Evolutionary conservation across 2,329 filamentous ascomycete genomes (phyloP), one percentile per base, ranked within the genome.

Genomic region (Trichophaea hybrida): DNA sequence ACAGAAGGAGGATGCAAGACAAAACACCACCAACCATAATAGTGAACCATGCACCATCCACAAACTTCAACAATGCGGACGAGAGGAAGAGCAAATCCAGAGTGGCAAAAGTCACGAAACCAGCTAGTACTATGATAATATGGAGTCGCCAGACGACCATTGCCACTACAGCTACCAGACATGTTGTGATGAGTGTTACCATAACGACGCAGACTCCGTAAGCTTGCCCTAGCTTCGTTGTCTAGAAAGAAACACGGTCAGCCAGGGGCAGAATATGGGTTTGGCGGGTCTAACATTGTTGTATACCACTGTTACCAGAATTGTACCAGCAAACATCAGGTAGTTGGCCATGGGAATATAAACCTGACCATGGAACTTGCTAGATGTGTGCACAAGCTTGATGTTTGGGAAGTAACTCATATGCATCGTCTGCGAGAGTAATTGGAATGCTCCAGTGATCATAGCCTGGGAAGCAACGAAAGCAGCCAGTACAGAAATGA

Each of bases 141-240:
- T 79, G 77, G 32, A 85, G 70, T 17, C 79, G 76, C 86, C 86
- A 90, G 43, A 88, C 82, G 40, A 89, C 75, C 1, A 89, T 75
- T 0, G 85, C 82, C 1, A 85, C 83, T 1, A 90, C 73, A 0
- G 83, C 78, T 1, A 88, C 82, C 77, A 91, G 64, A 70, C 79
- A 84, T 0, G 85, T 89, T 58, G 84, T 84, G 68, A 90, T 82
- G 69, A 89, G 87, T 0, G 85, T 87, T 48, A 89, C 86, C 53
- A 86, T 80, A 66, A 89, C 87, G 69, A 90, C 86, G 65, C 86
- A 90, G 6, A 87, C 82, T 43, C 86, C 85, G 66, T 89, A 89
- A 0, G 85, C 85, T 67, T 88, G 81, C 31, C 85, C 85, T 0
- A 88, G 76, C 58, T 76, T 76, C 0, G 81, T 85, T 0, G 83